These are phyloP conservation scores for Xerocomus spinulosus DNA, from an alignment of 768 basidiomycete genomes.

Conservation along the genomic window DNA sequence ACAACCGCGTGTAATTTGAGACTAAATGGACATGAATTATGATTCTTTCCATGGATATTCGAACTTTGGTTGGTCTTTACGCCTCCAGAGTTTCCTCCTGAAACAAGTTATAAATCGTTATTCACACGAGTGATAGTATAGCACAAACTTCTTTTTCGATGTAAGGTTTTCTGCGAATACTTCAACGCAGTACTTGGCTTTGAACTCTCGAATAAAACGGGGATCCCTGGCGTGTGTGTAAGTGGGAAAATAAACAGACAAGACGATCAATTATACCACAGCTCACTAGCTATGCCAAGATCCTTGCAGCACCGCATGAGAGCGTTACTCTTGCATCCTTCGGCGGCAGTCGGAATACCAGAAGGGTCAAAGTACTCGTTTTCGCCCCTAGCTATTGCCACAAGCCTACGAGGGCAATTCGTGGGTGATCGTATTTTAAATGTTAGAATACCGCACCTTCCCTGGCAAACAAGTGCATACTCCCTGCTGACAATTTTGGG, in stretches of 20 bases:
- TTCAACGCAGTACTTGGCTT: slow-evolving; percentile 75
- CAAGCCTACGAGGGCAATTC: slow-evolving; percentile 49
- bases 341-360: slow-evolving; percentile 89
- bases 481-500: slow-evolving; percentile 87
- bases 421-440: neutral
- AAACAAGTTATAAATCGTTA: slow-evolving; percentile 5
- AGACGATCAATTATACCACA: slow-evolving; percentile 59
- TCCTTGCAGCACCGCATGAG: slow-evolving; percentile 98
- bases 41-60: slow-evolving; percentile 85
- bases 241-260: neutral
- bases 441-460: slow-evolving; percentile 51
- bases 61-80: slow-evolving; percentile 81
- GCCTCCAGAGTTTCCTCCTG: slow-evolving; percentile 90
- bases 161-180: slow-evolving; percentile 79
- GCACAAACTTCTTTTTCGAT: slow-evolving; percentile 85
- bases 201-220: slow-evolving; percentile 92
- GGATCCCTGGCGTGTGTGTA: slow-evolving; percentile 66
- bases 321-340: slow-evolving; percentile 94
- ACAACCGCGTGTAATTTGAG: neutral
- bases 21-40: slow-evolving; percentile 13
- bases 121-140: neutral
- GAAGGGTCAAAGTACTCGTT: slow-evolving; percentile 93
- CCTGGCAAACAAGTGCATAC: slow-evolving; percentile 91
- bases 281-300: slow-evolving; percentile 90
- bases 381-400: slow-evolving; percentile 89